Conservation (phyloP, 345 rosid genomes). For the Citrus reticulata region DNA sequence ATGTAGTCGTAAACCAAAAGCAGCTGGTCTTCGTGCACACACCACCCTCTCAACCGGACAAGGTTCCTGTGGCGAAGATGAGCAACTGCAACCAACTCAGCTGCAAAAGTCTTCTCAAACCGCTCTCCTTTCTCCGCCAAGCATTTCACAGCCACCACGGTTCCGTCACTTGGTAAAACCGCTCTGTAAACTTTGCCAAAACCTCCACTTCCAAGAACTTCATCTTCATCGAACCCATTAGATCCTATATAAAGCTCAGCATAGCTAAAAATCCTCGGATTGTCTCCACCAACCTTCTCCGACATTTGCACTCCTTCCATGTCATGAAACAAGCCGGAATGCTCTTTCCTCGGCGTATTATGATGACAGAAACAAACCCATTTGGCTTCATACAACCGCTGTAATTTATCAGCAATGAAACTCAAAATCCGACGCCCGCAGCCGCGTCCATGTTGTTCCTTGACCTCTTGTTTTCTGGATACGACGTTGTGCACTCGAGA, state of each 20-base stretch:
- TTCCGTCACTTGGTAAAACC: slow-evolving; percentile 79
- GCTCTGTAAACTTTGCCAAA: slow-evolving; percentile 84
- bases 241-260: slow-evolving; percentile 86
- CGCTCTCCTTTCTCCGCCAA: slow-evolving; percentile 86
- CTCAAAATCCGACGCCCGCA: slow-evolving; percentile 44
- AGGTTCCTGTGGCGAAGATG: slow-evolving; percentile 94
- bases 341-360: slow-evolving; percentile 10
- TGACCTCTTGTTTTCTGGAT: slow-evolving; percentile 10
- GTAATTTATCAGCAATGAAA: slow-evolving; percentile 37
- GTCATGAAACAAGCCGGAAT: slow-evolving; percentile 46
- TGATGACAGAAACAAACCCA: slow-evolving; percentile 34
- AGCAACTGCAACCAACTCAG: slow-evolving; percentile 89
- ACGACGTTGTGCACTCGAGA: not conserved
- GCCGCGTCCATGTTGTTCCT: slow-evolving; percentile 28
- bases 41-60: slow-evolving; percentile 89
- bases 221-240: slow-evolving; percentile 62
- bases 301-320: slow-evolving; percentile 77
- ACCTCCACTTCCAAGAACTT: slow-evolving; percentile 90
- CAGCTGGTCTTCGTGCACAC: slow-evolving; percentile 76
- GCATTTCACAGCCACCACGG: slow-evolving; percentile 86
- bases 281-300: slow-evolving; percentile 69
- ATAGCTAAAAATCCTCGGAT: slow-evolving; percentile 87
- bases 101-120: slow-evolving; percentile 91
- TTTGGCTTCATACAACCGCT: slow-evolving; percentile 40
- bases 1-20: slow-evolving; percentile 90